These are phyloP conservation scores for Rhizopus sp. DNA, from an alignment of 371 early-diverging fungal species.

Conservation along the genomic window DNA sequence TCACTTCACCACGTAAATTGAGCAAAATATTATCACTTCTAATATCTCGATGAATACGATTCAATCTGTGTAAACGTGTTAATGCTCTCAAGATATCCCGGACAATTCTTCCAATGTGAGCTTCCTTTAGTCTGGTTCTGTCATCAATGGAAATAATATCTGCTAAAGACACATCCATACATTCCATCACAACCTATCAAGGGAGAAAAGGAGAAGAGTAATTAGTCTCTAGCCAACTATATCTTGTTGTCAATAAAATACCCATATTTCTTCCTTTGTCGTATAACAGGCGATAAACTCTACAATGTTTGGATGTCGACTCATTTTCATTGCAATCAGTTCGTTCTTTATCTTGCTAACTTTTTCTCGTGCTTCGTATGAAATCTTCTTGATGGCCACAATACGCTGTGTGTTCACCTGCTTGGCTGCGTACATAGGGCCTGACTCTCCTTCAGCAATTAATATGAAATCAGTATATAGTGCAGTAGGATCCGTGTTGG, in stretches of 20 bases:
- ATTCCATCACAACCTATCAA: slow-evolving; percentile 74
- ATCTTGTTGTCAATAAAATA: slow-evolving; percentile 5
- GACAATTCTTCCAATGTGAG: slow-evolving; percentile 69
- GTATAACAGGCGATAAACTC: slow-evolving; percentile 70
- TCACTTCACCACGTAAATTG: slow-evolving; percentile 72
- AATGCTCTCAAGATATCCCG: slow-evolving; percentile 87
- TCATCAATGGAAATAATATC: slow-evolving; percentile 67
- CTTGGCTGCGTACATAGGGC: slow-evolving; percentile 68
- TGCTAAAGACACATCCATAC: slow-evolving; percentile 80
- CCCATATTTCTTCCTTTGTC: slow-evolving; percentile 61
- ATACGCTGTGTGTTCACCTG: slow-evolving; percentile 50
- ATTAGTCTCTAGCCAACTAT: no score
- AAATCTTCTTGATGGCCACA: slow-evolving; percentile 77
- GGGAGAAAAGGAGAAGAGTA: background rate
- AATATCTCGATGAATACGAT: slow-evolving; percentile 96
- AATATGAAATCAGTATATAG: slow-evolving; percentile 54
- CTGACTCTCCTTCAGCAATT: slow-evolving; percentile 83
- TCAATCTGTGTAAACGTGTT: slow-evolving; percentile 84
- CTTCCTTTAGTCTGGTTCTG: slow-evolving; percentile 51
- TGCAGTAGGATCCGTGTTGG: slow-evolving; percentile 44
- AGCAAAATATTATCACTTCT: slow-evolving; percentile 82
- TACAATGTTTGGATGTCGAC: slow-evolving; percentile 71
- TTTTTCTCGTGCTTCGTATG: slow-evolving; percentile 62
- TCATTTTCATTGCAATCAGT: slow-evolving; percentile 69
- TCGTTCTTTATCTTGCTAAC: slow-evolving; percentile 72